Base-by-base conservation (phyloP, 1,139 yeast genomes). In the Pichia sp. region DNA sequence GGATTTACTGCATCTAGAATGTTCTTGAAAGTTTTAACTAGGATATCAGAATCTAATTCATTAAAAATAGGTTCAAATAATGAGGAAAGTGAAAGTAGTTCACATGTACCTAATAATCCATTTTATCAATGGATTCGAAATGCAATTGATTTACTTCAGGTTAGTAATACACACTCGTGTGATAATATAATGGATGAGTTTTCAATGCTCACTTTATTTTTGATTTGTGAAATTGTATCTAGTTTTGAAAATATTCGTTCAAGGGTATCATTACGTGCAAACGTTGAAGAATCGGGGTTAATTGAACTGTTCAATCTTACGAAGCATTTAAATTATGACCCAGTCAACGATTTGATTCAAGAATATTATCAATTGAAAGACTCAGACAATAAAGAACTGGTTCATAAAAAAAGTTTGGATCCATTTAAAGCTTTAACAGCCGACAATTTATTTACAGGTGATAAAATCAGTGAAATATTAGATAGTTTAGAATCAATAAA, bases 311-410 rank as follows among this genome's bases (percentile, higher is more conserved):
- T 73, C 37, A 69, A 68, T 33, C 63, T 63, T 35, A 54, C 73
- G 14, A 62, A 59, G 37, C 55, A 50, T 0, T 51, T 74, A 15
- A 57, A 65, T 35, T 68, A 67, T 50, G 62, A 56, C 10, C 63
- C 74, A 32, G 63, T 74, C 27, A 60, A 62, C 40, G 74, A 72
- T 40, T 71, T 72, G 44, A 68, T 74, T 27, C 68, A 66, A 13
- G 64, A 64, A 39, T 75, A 70, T 47, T 68, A 67, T 42, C 56
- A 53, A 1, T 62, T 50, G 33, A 72, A 70, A 2, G 70, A 66
- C 35, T 71, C 65, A 10, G 78, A 73, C 47, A 61, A 57, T 35
- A 56, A 51, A 15, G 29, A n/a, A 16, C 3, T 7, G 8, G 15
- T 5, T 9, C 11, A 15, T 15, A 18, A 10, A 6, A 15, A 6